Conservation (phyloP, 2,329 filamentous ascomycete species). For the Colletotrichum costaricense region DNA sequence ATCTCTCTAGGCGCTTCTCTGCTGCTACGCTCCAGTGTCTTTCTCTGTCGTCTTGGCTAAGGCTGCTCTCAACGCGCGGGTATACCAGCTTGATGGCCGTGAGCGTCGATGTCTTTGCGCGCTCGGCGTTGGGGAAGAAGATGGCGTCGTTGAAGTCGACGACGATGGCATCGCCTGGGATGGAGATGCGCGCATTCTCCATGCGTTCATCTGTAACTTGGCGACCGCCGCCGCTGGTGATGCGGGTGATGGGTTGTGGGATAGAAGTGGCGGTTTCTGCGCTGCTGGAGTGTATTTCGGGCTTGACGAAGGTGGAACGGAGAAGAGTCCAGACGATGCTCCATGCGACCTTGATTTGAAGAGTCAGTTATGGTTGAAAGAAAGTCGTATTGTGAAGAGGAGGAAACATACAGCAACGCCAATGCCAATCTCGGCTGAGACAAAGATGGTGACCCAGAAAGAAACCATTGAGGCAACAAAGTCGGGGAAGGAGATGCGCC, state of each 20-base stretch:
- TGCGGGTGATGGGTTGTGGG: slow-evolving; percentile 56
- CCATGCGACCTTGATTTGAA: slow-evolving; percentile 60
- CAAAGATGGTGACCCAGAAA: slow-evolving; percentile 73
- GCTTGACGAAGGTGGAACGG: slow-evolving; percentile 43
- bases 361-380: not conserved
- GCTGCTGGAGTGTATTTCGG: slow-evolving; percentile 28
- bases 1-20: slow-evolving; percentile 56
- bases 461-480: slow-evolving; percentile 72
- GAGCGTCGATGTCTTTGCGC: slow-evolving; percentile 44
- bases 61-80: slow-evolving; percentile 38
- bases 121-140: slow-evolving; percentile 71
- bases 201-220: slow-evolving; percentile 43
- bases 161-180: slow-evolving; percentile 63
- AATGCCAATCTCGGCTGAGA: slow-evolving; percentile 70
- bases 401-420: slow-evolving; percentile 54
- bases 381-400: not conserved
- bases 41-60: slow-evolving; percentile 46
- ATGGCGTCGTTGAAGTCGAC: slow-evolving; percentile 68
- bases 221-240: slow-evolving; percentile 42
- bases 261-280: slow-evolving; percentile 3
- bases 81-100: slow-evolving; percentile 59
- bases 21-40: slow-evolving; percentile 67
- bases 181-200: slow-evolving; percentile 35
- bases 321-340: slow-evolving; percentile 71
- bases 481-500: slow-evolving; percentile 73